A percentile compares a stretch with the other conserved stretches of the same genome.
These are phyloP conservation scores for Ceratocystis lukuohia DNA, from an alignment of 2,329 filamentous ascomycete genomes.

Conservation along the genomic window DNA sequence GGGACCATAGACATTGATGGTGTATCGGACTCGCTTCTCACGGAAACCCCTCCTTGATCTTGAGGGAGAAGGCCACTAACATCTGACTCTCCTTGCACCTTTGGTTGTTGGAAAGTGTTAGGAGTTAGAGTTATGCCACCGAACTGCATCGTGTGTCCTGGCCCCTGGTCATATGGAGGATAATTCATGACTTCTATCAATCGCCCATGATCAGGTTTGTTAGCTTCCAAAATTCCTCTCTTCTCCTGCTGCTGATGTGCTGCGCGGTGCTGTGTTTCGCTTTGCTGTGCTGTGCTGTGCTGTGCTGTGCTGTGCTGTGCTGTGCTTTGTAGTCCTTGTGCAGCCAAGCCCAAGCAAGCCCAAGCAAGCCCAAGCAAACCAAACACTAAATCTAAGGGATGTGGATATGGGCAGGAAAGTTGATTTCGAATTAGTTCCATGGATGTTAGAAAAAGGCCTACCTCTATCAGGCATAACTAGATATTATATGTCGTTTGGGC, in stretches of 20 bases:
- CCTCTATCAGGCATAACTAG: slow-evolving; percentile 13
- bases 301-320: too few relatives aligned
- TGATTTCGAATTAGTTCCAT: not conserved
- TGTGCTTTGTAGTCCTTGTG: too few relatives aligned
- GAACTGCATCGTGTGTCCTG: not conserved
- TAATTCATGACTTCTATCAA: slow-evolving; percentile 12
- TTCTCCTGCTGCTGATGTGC: not conserved
- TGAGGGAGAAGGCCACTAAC: not conserved
- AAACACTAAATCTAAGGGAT: not conserved
- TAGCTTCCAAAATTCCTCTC: not conserved
- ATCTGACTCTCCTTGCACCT: slow-evolving; percentile 8
- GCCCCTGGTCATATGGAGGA: slow-evolving; percentile 8
- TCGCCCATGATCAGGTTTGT: not conserved
- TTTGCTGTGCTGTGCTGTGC: too few relatives aligned
- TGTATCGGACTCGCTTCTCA: not conserved
- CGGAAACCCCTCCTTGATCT: slow-evolving; percentile 3
- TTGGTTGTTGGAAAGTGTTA: not conserved
- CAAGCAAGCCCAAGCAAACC: too few relatives aligned
- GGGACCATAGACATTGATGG: slow-evolving; percentile 3
- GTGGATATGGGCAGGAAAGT: not conserved
- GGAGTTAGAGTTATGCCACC: not conserved
- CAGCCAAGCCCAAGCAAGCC: too few relatives aligned
- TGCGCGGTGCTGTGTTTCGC: too few relatives aligned
- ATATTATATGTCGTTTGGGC: not conserved
- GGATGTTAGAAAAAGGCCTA: not conserved